Evolutionary conservation across 1,284 basidiomycete genomes (phyloP).

Genomic region (Takashimella koratensis): DNA sequence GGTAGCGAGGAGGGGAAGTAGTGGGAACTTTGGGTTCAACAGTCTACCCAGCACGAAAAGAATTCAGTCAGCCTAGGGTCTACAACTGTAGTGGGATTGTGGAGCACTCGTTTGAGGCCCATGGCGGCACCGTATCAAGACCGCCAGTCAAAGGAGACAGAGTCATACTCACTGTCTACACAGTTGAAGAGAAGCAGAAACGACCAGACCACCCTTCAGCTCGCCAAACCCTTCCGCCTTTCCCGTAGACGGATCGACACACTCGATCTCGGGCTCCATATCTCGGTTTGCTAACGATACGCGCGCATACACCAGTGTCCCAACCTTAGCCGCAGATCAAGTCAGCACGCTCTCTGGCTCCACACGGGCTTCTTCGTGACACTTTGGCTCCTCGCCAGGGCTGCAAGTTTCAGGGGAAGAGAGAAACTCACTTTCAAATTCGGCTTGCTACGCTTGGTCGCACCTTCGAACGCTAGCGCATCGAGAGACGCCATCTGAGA

Average conservation of each 20-base stretch:
- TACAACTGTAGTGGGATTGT: too few species aligned
- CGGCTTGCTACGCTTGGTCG: conserved; percentile 54
- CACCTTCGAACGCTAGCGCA: conserved; percentile 55
- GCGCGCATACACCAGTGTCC: conserved; percentile 53
- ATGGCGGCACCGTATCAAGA: too few species aligned
- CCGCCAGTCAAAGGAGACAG: too few species aligned
- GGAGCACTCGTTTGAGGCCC: too few species aligned
- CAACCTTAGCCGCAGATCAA: conserved; percentile 42
- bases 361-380: background rate
- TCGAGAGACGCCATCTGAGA: conserved; percentile 51
- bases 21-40: conserved; percentile 44
- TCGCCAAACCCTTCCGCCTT: conserved; percentile 53
- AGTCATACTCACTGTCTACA: conserved; percentile 39
- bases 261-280: conserved; percentile 55
- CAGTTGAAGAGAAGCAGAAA: conserved; percentile 41
- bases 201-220: conserved; percentile 50
- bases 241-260: conserved; percentile 52
- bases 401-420: background rate
- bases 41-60: conserved; percentile 43
- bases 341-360: background rate
- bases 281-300: conserved; percentile 52
- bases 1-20: conserved; percentile 39
- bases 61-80: too few species aligned
- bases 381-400: too few species aligned
- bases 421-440: conserved; percentile 49